These are phyloP conservation scores for Lycium barbarum DNA, from an alignment of 257 asterid genomes.

Conservation along the genomic window DNA sequence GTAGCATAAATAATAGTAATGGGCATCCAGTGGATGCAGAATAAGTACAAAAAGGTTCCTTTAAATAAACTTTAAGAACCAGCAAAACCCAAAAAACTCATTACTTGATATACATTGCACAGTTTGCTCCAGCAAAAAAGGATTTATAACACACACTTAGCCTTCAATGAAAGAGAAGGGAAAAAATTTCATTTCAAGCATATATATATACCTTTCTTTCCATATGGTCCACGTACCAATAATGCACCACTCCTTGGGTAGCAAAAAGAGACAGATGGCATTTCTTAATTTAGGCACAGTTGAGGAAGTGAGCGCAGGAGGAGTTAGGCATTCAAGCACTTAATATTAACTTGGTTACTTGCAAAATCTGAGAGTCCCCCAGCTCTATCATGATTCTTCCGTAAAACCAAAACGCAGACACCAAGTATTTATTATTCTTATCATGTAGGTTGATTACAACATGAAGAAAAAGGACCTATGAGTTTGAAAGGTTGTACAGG, in stretches of 20 bases:
- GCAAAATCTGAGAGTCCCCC: not conserved
- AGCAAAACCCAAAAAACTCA: not conserved
- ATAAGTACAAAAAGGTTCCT: not conserved
- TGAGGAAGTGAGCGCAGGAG: not conserved
- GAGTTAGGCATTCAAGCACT: not conserved
- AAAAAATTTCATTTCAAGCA: not conserved
- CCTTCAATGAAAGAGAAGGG: not conserved
- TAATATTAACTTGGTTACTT: not conserved
- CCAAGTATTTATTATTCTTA: not conserved
- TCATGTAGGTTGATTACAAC: not conserved
- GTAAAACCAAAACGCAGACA: not conserved
- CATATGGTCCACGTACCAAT: not conserved
- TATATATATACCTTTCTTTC: not conserved
- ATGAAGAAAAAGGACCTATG: not conserved
- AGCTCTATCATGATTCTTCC: not conserved
- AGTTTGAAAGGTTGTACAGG: not conserved
- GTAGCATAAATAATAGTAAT: not conserved
- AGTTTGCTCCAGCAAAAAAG: not conserved
- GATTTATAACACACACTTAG: not conserved
- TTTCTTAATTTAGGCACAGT: not conserved
- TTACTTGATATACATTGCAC: not conserved
- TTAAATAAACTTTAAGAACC: not conserved
- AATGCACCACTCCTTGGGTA: not conserved
- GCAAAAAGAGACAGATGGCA: not conserved
- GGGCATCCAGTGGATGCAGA: not conserved